A percentile compares a stretch with the other conserved stretches of the same genome.
Conservation (phyloP, 108 stramenopile species). For the Skeletonema menzelii region DNA sequence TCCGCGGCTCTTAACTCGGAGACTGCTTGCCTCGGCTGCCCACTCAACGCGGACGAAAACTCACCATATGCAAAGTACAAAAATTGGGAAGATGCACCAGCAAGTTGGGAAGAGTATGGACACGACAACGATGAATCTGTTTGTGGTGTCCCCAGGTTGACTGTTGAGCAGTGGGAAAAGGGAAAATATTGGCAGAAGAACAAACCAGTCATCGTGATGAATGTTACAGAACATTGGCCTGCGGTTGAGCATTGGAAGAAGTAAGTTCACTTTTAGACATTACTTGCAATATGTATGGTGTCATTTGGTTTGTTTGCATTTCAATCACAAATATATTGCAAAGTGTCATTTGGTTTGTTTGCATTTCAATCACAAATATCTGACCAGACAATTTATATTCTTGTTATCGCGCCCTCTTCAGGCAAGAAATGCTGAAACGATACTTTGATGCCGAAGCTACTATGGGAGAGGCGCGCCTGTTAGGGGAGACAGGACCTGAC, state of each 20-base stretch:
- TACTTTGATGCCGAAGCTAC: conserved; percentile 43
- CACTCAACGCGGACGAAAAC: neutral
- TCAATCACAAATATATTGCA: neutral
- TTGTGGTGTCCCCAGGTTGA: conserved; percentile 28
- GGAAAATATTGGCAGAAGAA: conserved; percentile 32
- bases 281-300: neutral
- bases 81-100: conserved; percentile 37
- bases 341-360: neutral
- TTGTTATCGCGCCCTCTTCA: neutral
- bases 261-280: conserved; percentile 4
- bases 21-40: neutral
- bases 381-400: neutral
- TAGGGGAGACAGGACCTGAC: conserved; percentile 43
- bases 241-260: conserved; percentile 42
- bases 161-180: conserved; percentile 38
- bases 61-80: conserved; percentile 4
- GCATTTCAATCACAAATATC: neutral
- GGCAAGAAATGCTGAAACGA: conserved; percentile 36
- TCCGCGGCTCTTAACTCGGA: neutral
- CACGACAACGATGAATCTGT: conserved; percentile 35
- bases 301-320: neutral
- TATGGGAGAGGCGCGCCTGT: conserved; percentile 33
- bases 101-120: conserved; percentile 30
- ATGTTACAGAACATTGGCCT: conserved; percentile 34
- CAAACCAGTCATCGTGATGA: conserved; percentile 40